A percentile compares a stretch with the other conserved stretches of the same genome.
Conservation (phyloP, 805 yeast genomes). For the Metschnikowia aberdeeniae region DNA sequence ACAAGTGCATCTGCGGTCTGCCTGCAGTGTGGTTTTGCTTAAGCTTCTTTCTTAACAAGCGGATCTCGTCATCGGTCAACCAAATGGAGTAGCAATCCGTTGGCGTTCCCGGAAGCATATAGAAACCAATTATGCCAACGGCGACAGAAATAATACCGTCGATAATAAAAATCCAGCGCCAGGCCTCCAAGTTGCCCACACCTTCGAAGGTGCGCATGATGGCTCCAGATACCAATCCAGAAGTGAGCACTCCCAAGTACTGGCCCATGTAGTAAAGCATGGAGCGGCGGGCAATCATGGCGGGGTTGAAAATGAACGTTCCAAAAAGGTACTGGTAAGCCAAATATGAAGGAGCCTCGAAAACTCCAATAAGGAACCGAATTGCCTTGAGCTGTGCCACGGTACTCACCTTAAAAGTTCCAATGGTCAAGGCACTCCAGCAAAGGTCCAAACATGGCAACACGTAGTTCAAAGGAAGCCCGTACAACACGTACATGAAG, state of each 20-base stretch:
- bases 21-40: constrained; percentile 18
- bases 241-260: constrained; percentile 26
- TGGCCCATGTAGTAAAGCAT: constrained; percentile 27
- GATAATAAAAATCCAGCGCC: constrained; percentile 19
- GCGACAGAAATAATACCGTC: constrained; percentile 16
- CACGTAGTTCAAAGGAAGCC: constrained; percentile 21
- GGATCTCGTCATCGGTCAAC: constrained; percentile 17
- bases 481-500: constrained; percentile 22
- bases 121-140: constrained; percentile 16
- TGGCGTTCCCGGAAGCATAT: constrained; percentile 21
- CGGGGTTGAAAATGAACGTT: constrained; percentile 22
- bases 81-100: constrained; percentile 17
- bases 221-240: constrained; percentile 26
- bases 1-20: constrained; percentile 14
- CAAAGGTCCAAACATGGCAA: constrained; percentile 19
- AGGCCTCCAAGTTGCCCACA: constrained; percentile 15
- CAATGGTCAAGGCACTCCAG: constrained; percentile 24
- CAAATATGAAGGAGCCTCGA: constrained; percentile 26
- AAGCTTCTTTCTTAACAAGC: constrained; percentile 35
- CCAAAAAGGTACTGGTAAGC: constrained; percentile 25
- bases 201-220: constrained; percentile 12
- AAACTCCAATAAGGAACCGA: constrained; percentile 24
- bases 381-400: constrained; percentile 22
- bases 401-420: constrained; percentile 17
- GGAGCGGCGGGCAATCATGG: constrained; percentile 24